These are phyloP conservation scores for Pseudogymnoascus destructans DNA, from an alignment of 2,329 filamentous ascomycete species.

Conservation along the genomic window DNA sequence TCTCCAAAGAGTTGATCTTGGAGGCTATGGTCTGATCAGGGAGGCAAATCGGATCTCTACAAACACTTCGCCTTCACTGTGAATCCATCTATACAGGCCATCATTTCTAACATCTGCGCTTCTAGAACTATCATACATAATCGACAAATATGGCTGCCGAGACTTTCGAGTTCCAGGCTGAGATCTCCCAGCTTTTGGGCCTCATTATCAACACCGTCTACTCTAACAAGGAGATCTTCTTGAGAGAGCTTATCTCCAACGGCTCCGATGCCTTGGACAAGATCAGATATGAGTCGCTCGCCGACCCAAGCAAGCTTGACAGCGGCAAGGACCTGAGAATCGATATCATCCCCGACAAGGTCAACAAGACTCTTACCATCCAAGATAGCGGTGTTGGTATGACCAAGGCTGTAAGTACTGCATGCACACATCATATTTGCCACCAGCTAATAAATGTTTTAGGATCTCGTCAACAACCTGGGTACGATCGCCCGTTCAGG, in stretches of 20 bases:
- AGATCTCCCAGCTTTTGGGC: constrained; percentile 99
- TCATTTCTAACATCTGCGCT: background rate
- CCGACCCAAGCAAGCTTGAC: constrained; percentile 94
- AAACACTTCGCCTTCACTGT: background rate
- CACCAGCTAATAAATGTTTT: constrained; percentile 27
- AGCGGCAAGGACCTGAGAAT: constrained; percentile 95
- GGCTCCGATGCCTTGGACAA: constrained; percentile 98
- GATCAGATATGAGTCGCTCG: constrained; percentile 97
- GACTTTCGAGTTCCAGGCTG: constrained; percentile 99
- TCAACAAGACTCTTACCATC: constrained; percentile 94
- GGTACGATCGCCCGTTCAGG: constrained; percentile 98
- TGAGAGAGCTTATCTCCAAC: constrained; percentile 97
- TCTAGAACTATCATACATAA: constrained; percentile 10
- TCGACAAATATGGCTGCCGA: constrained; percentile 63
- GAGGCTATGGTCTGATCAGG: background rate
- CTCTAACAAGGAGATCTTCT: constrained; percentile 99
- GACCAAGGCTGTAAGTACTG: constrained; percentile 87
- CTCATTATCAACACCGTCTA: constrained; percentile 99
- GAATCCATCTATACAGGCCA: background rate
- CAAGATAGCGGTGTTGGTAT: constrained; percentile 98
- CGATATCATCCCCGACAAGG: constrained; percentile 97
- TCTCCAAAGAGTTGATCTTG: background rate
- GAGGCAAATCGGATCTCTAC: background rate
- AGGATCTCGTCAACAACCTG: constrained; percentile 99
- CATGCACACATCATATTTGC: background rate